Evolutionary conservation across 805 yeast genomes (phyloP).

Genomic region (Torulaspora indica): DNA sequence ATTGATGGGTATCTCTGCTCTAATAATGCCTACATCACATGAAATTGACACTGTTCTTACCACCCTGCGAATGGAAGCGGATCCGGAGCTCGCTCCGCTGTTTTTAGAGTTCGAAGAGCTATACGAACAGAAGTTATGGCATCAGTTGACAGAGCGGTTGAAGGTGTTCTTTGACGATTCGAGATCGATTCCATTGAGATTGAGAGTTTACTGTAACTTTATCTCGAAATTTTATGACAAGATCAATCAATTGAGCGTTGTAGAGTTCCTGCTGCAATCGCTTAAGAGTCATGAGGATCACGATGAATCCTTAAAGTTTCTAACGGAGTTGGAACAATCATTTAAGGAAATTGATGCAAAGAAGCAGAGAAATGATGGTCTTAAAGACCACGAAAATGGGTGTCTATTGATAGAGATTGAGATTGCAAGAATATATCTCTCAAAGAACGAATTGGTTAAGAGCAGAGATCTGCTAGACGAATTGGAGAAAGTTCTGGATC

Average conservation of each 20-base stretch:
- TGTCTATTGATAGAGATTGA: constrained; percentile 58
- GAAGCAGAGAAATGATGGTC: constrained; percentile 36
- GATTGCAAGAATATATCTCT: constrained; percentile 65
- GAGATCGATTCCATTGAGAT: constrained; percentile 50
- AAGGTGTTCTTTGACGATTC: constrained; percentile 55
- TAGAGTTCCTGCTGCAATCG: constrained; percentile 63
- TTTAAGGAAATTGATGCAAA: constrained; percentile 40
- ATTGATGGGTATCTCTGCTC: not conserved
- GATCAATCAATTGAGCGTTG: constrained; percentile 73
- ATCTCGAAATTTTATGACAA: constrained; percentile 61
- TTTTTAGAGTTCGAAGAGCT: constrained; percentile 60
- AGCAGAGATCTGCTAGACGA: constrained; percentile 66
- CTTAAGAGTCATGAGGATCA: constrained; percentile 41
- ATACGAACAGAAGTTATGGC: constrained; percentile 91
- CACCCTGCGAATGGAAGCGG: constrained; percentile 61
- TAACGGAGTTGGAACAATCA: constrained; percentile 43
- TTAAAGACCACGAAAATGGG: constrained; percentile 48
- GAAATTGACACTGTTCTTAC: constrained; percentile 31
- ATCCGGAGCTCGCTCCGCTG: constrained; percentile 55
- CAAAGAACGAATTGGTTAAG: constrained; percentile 49
- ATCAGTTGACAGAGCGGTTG: constrained; percentile 74
- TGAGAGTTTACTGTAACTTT: constrained; percentile 67
- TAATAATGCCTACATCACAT: constrained; percentile 15
- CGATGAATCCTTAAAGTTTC: constrained; percentile 48
- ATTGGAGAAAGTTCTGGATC: constrained; percentile 54